Evolutionary conservation across 2,329 filamentous ascomycete species (phyloP), one percentile per base, ranked within the genome.

Genomic region (Pestalotiopsis sp.): DNA sequence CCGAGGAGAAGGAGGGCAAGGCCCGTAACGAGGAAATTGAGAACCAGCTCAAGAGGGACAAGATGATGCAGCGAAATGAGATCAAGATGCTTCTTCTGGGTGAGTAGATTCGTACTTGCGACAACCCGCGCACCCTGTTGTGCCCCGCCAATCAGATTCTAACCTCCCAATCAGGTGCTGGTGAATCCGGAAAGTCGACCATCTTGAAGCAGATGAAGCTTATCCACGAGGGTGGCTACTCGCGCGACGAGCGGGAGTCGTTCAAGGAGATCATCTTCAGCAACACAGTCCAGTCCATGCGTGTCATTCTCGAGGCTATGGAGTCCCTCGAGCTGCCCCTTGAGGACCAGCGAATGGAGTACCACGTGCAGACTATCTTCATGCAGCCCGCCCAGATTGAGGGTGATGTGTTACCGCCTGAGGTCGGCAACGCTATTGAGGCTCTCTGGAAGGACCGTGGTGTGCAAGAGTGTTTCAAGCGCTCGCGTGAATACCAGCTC

Each of bases 1-100:
- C 96, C 81, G 96, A 98, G 87, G 96, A 98, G 86, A 98, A 98
- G 92, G 96, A 98, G 94, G 95, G 96, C 86, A 98, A 98, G 93
- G 94, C 94, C 87, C 92, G 96, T 77, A 98, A 99, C 82, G 96
- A 99, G 89, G 95, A 98, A 90, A 99, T 99, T 80, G 96, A 99
- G 86, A 98, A 98, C 83, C 95, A 98, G 87, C 87, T 98, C 81
- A 98, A 98, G 90, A 90, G 94, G 82, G 96, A 99, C 81, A 97
- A 97, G 85, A 93, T 98, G 93, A 92, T 97, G 88, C 95, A 98
- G 86, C 92, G 95, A 78, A 99, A 99, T 77, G 96, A 99, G 85
- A 99, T 99, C 87, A 99, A 99, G 90, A 98, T 99, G 96, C 88
- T 99, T 77, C 89, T 99, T 78, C 91, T 99, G 78, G 96, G 96